Conservation (phyloP, 768 basidiomycete species). For the Paxillus ammoniavirescens region DNA sequence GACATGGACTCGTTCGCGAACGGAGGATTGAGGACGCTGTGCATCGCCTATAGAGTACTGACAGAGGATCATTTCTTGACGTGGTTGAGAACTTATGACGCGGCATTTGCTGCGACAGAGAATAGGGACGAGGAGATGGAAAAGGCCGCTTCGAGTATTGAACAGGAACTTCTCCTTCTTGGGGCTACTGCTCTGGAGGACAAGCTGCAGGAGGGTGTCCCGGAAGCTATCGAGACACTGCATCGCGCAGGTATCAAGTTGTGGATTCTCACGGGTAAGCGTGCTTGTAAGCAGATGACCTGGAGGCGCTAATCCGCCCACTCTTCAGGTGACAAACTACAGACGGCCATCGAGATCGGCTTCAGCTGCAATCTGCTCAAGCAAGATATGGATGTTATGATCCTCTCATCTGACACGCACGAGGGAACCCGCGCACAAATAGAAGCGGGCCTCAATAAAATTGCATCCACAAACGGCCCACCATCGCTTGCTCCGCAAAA, state of each 20-base stretch:
- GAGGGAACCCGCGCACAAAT: constrained; percentile 82
- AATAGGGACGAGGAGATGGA: constrained; percentile 92
- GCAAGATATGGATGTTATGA: constrained; percentile 95
- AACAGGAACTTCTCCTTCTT: constrained; percentile 78
- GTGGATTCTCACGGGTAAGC: constrained; percentile 90
- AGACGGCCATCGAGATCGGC: constrained; percentile 97
- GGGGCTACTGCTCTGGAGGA: constrained; percentile 97
- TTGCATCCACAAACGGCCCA: constrained; percentile 81
- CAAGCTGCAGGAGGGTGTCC: constrained; percentile 95
- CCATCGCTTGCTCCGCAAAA: constrained; percentile 58
- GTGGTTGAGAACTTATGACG: constrained; percentile 82
- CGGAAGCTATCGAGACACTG: constrained; percentile 90
- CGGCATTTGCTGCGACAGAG: constrained; percentile 70
- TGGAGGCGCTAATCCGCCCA: not conserved
- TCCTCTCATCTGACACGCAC: constrained; percentile 79
- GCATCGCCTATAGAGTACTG: constrained; percentile 79
- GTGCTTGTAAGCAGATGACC: not conserved
- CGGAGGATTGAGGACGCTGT: constrained; percentile 85
- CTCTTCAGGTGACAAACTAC: constrained; percentile 83
- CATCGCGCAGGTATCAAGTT: constrained; percentile 95
- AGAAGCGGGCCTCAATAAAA: constrained; percentile 92
- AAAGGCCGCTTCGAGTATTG: constrained; percentile 79
- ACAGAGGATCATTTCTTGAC: constrained; percentile 79
- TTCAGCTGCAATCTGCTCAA: constrained; percentile 96
- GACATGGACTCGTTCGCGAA: constrained; percentile 97